Evolutionary conservation across 257 asterid genomes (phyloP).

Genomic region (Leptodermis oblonga): DNA sequence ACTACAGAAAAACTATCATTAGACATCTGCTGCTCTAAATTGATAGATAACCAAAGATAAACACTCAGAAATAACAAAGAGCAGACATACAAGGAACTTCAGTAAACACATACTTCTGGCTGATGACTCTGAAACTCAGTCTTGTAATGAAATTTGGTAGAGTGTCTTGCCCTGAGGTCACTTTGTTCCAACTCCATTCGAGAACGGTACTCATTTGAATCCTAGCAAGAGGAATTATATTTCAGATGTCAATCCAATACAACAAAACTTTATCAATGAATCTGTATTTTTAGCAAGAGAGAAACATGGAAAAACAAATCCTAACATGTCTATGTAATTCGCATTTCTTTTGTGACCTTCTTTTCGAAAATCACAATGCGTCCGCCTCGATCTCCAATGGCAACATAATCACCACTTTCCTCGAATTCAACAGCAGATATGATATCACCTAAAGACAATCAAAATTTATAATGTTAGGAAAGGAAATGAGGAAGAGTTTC

Average conservation of each 20-base stretch:
- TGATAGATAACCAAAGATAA: slow-evolving; percentile 9
- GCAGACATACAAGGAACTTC: background rate
- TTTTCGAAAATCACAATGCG: slow-evolving; percentile 64
- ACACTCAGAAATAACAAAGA: background rate
- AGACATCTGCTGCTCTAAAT: slow-evolving; percentile 13
- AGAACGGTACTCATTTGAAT: slow-evolving; percentile 31
- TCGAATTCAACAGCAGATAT: slow-evolving; percentile 73
- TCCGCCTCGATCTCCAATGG: slow-evolving; percentile 86
- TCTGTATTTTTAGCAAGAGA: background rate
- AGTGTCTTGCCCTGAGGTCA: slow-evolving; percentile 38
- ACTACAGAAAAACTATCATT: slow-evolving; percentile 42
- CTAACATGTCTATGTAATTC: slow-evolving; percentile 21
- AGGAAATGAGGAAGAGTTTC: background rate
- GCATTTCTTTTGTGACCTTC: slow-evolving; percentile 50
- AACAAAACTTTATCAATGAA: background rate
- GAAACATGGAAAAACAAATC: background rate
- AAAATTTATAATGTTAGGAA: slow-evolving; percentile 9
- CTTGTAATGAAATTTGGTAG: slow-evolving; percentile 60
- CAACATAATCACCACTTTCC: slow-evolving; percentile 59
- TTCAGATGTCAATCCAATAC: background rate
- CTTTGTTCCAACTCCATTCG: slow-evolving; percentile 52
- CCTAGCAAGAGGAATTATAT: slow-evolving; percentile 33
- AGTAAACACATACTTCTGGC: slow-evolving; percentile 52
- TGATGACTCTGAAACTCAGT: slow-evolving; percentile 95
- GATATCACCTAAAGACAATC: slow-evolving; percentile 48